Evolutionary conservation across 805 yeast species (phyloP), one percentile per base, ranked within the genome.

Genomic region (Wickerhamomyces alni): DNA sequence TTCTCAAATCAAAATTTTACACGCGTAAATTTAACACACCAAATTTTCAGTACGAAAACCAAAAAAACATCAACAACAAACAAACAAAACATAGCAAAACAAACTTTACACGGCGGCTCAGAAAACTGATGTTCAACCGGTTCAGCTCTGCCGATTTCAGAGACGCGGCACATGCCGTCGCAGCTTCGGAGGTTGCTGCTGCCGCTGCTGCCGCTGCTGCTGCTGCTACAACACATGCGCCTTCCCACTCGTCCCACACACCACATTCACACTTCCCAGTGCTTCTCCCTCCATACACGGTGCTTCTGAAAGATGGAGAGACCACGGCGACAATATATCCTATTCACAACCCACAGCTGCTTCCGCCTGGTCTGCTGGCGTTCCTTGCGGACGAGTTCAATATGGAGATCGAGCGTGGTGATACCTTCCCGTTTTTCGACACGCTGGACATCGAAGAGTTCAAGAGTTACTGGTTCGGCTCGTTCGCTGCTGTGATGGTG

Each of bases 261-360:
- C 13, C 31, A 13, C 54, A 48, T 13, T 5, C 34, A 28, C 56
- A 53, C 12, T 56, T 48, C 41, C 56, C 54, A 1, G 52, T 48
- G 3, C 36, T 57, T 18, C 44, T 52, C 4, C 77, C 75, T 46
- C 77, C 93, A 7, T 79, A 81, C 51, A 86, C 95, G 2, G 86
- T 87, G 2, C 63, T 87, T 11, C 67, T 88, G 21, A 82, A 85
- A 54, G 96, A 89, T 59, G 87, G 91, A 15, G 93, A 86, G 48
- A 88, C 97, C 2, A 78, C 89, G 1, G 97, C 97, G 2, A 89
- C 97, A 4, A 81, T 93, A 43, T 87, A 87, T 55, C 98, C 99
- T 4, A 75, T 91, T 12, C 72, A 77, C 42, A 73, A 77, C 22
- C 69, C 80, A 1, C 71, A 71, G 19, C 78, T 80, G 41, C 65